Conservation (phyloP, 129 eudicot species). For the Flaveria sonorensis region DNA sequence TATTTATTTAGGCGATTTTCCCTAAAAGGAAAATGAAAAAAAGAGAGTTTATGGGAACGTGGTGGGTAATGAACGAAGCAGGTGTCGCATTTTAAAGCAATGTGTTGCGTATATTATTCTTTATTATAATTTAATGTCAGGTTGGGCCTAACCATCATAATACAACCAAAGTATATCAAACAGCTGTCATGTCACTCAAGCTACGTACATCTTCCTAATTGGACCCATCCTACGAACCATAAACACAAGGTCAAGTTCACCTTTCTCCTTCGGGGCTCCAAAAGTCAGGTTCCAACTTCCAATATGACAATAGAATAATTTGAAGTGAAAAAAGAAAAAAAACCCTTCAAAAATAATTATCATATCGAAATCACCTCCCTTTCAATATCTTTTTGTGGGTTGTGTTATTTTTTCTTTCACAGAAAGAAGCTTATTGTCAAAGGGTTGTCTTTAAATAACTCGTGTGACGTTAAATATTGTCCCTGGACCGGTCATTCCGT, state of each 20-base stretch:
- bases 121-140: background rate
- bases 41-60: background rate
- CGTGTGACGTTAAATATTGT: too few relatives aligned
- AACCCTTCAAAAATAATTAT: too few relatives aligned
- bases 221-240: slow-evolving; percentile 27
- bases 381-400: too few relatives aligned
- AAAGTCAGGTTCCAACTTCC: slow-evolving; percentile 15
- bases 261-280: slow-evolving; percentile 15
- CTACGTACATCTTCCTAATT: slow-evolving; percentile 26
- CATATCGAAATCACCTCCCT: too few relatives aligned
- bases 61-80: slow-evolving; percentile 9
- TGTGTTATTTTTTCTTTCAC: too few relatives aligned
- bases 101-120: slow-evolving; percentile 2
- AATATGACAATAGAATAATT: too few relatives aligned
- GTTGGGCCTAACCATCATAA: slow-evolving; percentile 17
- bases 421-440: too few relatives aligned
- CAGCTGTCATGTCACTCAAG: slow-evolving; percentile 24
- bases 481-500: too few relatives aligned
- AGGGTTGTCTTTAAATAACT: too few relatives aligned
- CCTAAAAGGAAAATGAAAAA: background rate
- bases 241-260: background rate
- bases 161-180: background rate
- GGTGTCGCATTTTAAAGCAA: slow-evolving; percentile 26
- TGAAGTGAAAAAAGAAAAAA: too few relatives aligned
- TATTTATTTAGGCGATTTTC: background rate